phyloP scores from a whole-genome alignment of 495 filamentous ascomycete species.

The Podospora didyma region DNA sequence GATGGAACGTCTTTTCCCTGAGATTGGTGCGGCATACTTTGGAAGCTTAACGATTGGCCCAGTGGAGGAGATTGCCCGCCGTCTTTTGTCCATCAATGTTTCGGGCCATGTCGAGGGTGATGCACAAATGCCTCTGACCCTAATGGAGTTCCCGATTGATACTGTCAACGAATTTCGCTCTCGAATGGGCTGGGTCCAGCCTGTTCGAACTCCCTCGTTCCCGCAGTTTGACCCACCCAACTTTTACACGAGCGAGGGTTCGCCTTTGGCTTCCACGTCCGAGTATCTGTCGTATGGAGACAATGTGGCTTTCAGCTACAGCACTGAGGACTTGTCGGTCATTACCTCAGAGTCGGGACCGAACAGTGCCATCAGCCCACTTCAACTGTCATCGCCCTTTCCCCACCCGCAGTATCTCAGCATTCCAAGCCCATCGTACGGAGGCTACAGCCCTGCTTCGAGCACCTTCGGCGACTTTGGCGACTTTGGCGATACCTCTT shows the following conservation, averaged over 20 bases:
- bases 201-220: conserved; percentile 49
- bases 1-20: conserved; percentile 86
- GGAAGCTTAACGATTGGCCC: conserved; percentile 70
- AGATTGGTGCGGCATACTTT: conserved; percentile 83
- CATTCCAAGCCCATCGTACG: conserved; percentile 52
- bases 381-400: conserved; percentile 47
- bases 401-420: conserved; percentile 48
- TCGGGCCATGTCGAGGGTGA: conserved; percentile 41
- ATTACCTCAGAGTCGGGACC: conserved; percentile 34
- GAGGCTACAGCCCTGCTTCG: conserved; percentile 51
- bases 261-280: conserved; percentile 26
- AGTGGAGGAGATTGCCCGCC: conserved; percentile 73
- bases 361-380: conserved; percentile 42
- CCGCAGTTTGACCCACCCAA: conserved; percentile 46
- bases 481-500: conserved; percentile 46
- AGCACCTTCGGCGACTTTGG: conserved; percentile 53
- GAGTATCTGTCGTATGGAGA: conserved; percentile 45
- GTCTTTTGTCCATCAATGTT: conserved; percentile 47
- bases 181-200: conserved; percentile 59
- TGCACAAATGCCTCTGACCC: conserved; percentile 45
- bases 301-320: conserved; percentile 52
- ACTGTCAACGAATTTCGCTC: conserved; percentile 57
- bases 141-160: conserved; percentile 63
- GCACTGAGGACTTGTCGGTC: conserved; percentile 50
- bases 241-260: conserved; percentile 40